Conservation (phyloP, 1,284 basidiomycete genomes). For the Cutaneotrichosporon cyanovorans region DNA sequence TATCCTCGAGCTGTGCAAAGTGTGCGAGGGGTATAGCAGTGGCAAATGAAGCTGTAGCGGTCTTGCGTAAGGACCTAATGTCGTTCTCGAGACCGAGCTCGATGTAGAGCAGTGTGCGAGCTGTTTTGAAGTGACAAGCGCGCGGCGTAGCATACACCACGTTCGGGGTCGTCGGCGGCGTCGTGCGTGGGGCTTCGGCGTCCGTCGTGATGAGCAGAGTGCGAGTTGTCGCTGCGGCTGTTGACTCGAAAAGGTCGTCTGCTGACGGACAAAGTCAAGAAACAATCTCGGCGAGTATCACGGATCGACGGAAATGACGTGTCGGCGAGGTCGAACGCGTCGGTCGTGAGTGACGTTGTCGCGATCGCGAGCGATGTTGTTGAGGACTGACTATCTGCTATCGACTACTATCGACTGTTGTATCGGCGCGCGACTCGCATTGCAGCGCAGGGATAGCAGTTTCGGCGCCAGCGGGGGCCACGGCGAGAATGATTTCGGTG, state of each 20-base stretch:
- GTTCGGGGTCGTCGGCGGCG: background rate
- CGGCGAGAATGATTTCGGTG: slow-evolving; percentile 36
- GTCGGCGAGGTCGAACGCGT: background rate
- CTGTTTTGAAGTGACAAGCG: slow-evolving; percentile 11
- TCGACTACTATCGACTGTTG: too few relatives aligned
- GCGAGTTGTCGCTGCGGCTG: too few relatives aligned
- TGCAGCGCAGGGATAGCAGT: background rate
- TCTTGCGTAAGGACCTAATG: too few relatives aligned
- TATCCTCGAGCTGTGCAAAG: slow-evolving; percentile 4
- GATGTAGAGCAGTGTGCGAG: slow-evolving; percentile 4
- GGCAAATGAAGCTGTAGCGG: background rate
- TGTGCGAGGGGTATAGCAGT: background rate
- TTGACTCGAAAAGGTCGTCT: too few relatives aligned
- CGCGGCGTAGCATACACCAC: slow-evolving; percentile 17
- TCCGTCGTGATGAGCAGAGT: too few relatives aligned
- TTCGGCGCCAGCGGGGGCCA: background rate
- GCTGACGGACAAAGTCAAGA: too few relatives aligned
- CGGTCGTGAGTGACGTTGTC: too few relatives aligned
- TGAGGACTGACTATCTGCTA: too few relatives aligned
- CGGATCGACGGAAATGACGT: slow-evolving; percentile 1
- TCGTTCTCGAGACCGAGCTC: slow-evolving; percentile 1
- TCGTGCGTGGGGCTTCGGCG: too few relatives aligned
- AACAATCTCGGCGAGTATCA: too few relatives aligned
- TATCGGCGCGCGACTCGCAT: background rate
- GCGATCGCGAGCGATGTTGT: too few relatives aligned